Conservation (phyloP, 352 stramenopile species). For the Pythium biforme region DNA sequence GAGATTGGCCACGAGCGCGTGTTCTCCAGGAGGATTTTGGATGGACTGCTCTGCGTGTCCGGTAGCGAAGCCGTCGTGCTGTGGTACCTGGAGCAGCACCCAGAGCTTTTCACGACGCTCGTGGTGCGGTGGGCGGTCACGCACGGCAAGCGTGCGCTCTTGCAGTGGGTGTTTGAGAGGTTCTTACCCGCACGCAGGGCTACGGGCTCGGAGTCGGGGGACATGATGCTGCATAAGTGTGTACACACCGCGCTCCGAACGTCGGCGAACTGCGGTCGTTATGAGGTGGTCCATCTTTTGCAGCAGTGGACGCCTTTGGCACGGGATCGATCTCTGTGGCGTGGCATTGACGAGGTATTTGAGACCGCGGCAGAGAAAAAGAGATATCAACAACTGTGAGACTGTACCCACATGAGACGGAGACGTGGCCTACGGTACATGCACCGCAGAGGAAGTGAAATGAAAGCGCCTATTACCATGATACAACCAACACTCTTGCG, state of each 20-base stretch:
- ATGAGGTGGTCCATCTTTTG: background rate
- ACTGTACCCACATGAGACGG: too few species aligned
- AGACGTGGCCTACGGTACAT: too few species aligned
- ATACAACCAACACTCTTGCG: too few species aligned
- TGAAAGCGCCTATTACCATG: too few species aligned
- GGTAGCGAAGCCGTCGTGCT: too few species aligned
- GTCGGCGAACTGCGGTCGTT: background rate
- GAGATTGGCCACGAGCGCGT: background rate
- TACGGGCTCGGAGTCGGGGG: too few species aligned
- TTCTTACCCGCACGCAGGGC: background rate
- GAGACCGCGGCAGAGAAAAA: too few species aligned
- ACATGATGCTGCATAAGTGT: background rate
- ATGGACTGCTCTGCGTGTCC: too few species aligned
- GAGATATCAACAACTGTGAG: too few species aligned
- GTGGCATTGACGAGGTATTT: background rate
- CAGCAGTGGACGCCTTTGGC: background rate
- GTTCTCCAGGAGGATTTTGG: background rate
- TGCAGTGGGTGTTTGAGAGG: background rate
- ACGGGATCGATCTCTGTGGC: background rate
- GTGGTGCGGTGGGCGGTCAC: slow-evolving; percentile 5
- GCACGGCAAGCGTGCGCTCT: background rate
- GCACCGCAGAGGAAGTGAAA: too few species aligned
- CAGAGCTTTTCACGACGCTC: background rate
- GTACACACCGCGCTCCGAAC: background rate
- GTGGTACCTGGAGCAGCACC: background rate